phyloP scores from a whole-genome alignment of 768 basidiomycete genomes.

The Coprinellus micaceus region DNA sequence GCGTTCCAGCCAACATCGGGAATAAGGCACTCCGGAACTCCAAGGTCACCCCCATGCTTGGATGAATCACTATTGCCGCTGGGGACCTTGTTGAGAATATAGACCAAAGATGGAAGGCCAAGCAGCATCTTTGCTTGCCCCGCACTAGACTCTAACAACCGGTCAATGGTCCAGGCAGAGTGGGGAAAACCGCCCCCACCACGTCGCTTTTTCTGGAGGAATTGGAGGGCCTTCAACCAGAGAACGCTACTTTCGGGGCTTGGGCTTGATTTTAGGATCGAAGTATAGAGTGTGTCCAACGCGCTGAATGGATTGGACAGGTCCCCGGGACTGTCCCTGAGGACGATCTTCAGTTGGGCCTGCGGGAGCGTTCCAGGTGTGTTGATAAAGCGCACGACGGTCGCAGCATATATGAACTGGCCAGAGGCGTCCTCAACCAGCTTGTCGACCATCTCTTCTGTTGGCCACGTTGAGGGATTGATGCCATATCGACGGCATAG shows the following conservation, averaged over 20 bases:
- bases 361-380: neutral
- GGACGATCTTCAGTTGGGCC: neutral
- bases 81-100: no score
- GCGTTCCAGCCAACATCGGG: neutral
- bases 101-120: no score
- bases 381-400: neutral
- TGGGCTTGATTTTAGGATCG: neutral
- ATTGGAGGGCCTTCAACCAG: neutral
- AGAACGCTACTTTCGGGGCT: neutral
- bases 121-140: no score
- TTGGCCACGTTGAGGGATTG: neutral
- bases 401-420: conserved; percentile 6
- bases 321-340: neutral
- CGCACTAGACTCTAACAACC: no score
- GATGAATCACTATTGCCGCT: no score
- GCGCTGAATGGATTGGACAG: neutral
- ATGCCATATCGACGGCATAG: neutral
- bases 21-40: neutral
- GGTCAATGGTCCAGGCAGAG: no score
- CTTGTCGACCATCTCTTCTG: neutral
- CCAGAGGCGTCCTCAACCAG: conserved; percentile 1
- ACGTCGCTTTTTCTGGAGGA: no score
- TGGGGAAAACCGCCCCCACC: no score
- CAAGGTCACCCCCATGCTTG: neutral
- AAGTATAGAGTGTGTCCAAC: neutral